phyloP scores from a whole-genome alignment of 805 yeast species.

The Dipodascus albidus region DNA sequence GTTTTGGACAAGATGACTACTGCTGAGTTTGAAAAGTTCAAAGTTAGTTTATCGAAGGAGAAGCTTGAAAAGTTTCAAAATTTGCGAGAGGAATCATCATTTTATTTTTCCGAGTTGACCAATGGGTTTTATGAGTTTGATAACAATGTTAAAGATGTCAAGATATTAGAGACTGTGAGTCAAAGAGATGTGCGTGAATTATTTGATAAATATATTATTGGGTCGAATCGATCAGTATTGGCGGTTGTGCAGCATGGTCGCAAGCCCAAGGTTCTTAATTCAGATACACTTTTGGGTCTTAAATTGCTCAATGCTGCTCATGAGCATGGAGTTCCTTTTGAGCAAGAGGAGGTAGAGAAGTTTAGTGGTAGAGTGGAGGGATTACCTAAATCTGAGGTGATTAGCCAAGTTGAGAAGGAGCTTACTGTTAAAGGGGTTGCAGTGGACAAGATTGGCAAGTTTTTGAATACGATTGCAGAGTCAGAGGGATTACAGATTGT shows the following conservation, averaged over 20 bases:
- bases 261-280: conserved; percentile 7
- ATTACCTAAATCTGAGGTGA: not conserved
- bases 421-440: not conserved
- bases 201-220: conserved; percentile 36
- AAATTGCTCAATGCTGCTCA: conserved; percentile 10
- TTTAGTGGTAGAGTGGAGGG: not conserved
- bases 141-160: conserved; percentile 45
- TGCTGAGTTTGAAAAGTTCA: conserved; percentile 58
- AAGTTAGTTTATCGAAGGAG: conserved; percentile 53
- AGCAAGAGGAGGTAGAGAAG: conserved; percentile 8
- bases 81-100: conserved; percentile 58
- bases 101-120: conserved; percentile 56
- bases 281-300: conserved; percentile 6
- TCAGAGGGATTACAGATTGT: not conserved
- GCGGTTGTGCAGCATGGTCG: conserved; percentile 58
- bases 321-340: conserved; percentile 7
- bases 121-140: conserved; percentile 73
- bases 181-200: conserved; percentile 47
- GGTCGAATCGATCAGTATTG: conserved; percentile 31
- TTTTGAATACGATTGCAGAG: not conserved
- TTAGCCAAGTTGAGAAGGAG: not conserved
- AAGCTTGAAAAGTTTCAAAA: conserved; percentile 67
- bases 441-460: not conserved
- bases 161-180: conserved; percentile 39
- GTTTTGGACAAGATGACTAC: conserved; percentile 41